Percentiles rank a stretch among this genome's conserved stretches.
Evolutionary conservation across 768 basidiomycete species (phyloP).

Genomic region (Boletales sp.): DNA sequence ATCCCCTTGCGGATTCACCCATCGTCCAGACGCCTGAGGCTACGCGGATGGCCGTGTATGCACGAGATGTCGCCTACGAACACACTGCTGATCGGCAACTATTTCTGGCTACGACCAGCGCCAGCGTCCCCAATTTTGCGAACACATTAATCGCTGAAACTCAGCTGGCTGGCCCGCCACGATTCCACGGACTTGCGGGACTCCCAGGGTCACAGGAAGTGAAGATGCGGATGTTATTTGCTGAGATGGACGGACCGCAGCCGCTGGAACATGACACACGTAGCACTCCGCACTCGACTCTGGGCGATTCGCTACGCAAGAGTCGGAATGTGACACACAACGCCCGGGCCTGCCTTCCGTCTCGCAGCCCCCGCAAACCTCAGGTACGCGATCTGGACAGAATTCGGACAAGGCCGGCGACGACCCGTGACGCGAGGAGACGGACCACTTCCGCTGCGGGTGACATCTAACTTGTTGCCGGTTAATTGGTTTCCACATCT

Average conservation of each 20-base stretch:
- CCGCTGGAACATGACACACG: slow-evolving; percentile 6
- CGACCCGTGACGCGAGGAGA: slow-evolving; percentile 25
- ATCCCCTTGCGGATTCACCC: slow-evolving; percentile 24
- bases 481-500: background rate
- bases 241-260: slow-evolving; percentile 6
- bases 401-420: slow-evolving; percentile 20
- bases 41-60: slow-evolving; percentile 6
- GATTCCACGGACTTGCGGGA: slow-evolving; percentile 25
- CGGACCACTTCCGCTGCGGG: slow-evolving; percentile 33
- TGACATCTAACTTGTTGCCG: slow-evolving; percentile 18
- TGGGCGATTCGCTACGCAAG: slow-evolving; percentile 4
- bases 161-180: slow-evolving; percentile 1
- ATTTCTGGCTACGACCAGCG: slow-evolving; percentile 5
- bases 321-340: slow-evolving; percentile 12
- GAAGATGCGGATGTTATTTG: slow-evolving; percentile 2
- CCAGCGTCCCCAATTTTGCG: slow-evolving; percentile 5
- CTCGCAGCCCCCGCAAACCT: slow-evolving; percentile 18
- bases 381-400: slow-evolving; percentile 20
- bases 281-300: background rate
- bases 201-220: slow-evolving; percentile 22
- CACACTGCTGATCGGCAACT: slow-evolving; percentile 12
- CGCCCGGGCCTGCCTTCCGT: slow-evolving; percentile 10
- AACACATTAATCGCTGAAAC: slow-evolving; percentile 12
- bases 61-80: slow-evolving; percentile 8
- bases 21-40: slow-evolving; percentile 17